Evolutionary conservation across 2,329 filamentous ascomycete genomes (phyloP), one percentile per base, ranked within the genome.

Genomic region (Pseudogymnoascus sp.): DNA sequence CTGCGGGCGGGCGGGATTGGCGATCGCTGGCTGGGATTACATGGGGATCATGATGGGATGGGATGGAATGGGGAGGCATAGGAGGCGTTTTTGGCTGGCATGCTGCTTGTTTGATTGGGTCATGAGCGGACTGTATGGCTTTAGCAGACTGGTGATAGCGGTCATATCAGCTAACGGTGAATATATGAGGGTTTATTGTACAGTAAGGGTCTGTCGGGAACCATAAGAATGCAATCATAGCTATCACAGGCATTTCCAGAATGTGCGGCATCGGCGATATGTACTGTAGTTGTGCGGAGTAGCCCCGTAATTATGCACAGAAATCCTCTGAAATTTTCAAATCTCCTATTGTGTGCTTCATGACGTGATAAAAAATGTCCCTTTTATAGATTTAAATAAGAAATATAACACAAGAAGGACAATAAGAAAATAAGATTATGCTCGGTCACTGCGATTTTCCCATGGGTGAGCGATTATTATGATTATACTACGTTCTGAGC

Each of bases 31-130:
- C 17, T 17, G 7, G 17, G 50, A 29, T 56, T 19, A 35, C n/a
- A 56, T 33, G 29, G 26, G 29, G 50, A 56, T 53, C 46, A 53
- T 56, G 50, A 33, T 35, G 50, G 50, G 50, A 56, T 33, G 50
- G 29, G 33, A 56, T 35, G 50, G 50, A 29, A 29, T 29, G 26
- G 15, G 29, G 6, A 33, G 50, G 50, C 50, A 56, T 33, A 56
- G n/a, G 29, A 29, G 50, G 50, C 50, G 50, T 56, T 56, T 56
- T 56, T 56, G 29, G 50, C 29, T 56, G 50, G 50, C 50, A 56
- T 56, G 50, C 50, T 56, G 50, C 50, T 56, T 56, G 29, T 56
- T 56, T 21, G 50, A 7, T 56, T 56, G 50, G 50, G 50, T 56
- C 50, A 56, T 56, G 50, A 56, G 50, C 50, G 50, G 29, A 56